Evolutionary conservation across 176 grass and related monocot genomes (phyloP), one percentile per base, ranked within the genome.

Genomic region (Oryza australiensis): DNA sequence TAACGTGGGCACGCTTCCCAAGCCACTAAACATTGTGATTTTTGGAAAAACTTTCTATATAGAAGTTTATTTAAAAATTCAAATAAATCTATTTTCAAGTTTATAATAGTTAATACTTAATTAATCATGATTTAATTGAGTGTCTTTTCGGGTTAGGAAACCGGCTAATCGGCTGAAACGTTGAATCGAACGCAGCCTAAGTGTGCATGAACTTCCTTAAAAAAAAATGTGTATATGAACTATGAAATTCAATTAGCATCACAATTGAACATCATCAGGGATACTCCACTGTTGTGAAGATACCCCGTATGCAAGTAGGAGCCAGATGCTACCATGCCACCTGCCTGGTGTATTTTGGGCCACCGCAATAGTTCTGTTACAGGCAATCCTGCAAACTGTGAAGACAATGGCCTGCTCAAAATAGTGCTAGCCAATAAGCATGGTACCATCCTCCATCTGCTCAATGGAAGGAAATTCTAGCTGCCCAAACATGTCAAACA

Each of bases 221-320:
- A 40, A 40, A 40, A 40, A 2, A 10, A 10, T 40, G 37, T 20
- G 18, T 70, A 41, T 51, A 16, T 23, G 12, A 75, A 80, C 46
- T 16, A 51, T 24, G 7, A 13, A 68, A 79, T 43, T 45, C 9
- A 42, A 27, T 53, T 69, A 9, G 26, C 2, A 48, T 53, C 55
- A 62, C 62, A 84, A 64, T 22, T 84, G 51, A 80, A 62, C 10
- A n/a, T 38, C 9, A 34, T 9, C 49, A 8, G 66, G 67, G 60
- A 80, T 49, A 42, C 5, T 23, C 22, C 20, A 55, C 5, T 55
- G 2, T 55, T 55, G 51, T 14, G 5, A 55, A 20, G 7, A 55
- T 55, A 55, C 16, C 18, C 51, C 7, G 1, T 8, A 55, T 55
- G 51, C 51, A 1, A 55, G 20, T n/a, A 55, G 7, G 51, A 55